phyloP scores from a whole-genome alignment of 2,329 filamentous ascomycete species.

The Ascochyta clinopodiicola region DNA sequence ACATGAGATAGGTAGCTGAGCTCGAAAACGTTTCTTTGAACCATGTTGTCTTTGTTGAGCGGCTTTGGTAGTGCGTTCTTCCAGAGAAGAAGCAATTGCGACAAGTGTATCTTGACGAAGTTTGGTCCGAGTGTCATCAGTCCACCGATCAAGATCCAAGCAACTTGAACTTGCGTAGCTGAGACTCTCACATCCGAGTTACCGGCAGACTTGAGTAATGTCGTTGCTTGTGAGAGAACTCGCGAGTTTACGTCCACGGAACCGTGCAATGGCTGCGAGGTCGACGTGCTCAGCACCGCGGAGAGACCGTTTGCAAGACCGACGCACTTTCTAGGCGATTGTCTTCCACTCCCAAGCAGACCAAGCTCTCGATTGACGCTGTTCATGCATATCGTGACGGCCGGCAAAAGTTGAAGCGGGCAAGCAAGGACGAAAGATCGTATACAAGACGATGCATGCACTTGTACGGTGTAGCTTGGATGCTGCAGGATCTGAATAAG shows the following conservation, averaged over 20 bases:
- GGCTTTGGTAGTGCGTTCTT: constrained; percentile 97
- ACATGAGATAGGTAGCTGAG: constrained; percentile 94
- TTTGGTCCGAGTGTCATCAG: constrained; percentile 96
- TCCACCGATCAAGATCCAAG: constrained; percentile 95
- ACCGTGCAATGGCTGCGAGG: constrained; percentile 86
- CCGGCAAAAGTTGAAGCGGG: constrained; percentile 88
- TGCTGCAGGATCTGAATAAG: constrained; percentile 91
- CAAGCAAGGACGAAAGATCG: constrained; percentile 88
- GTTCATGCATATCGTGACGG: constrained; percentile 95
- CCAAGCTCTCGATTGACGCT: constrained; percentile 87
- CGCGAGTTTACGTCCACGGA: constrained; percentile 95
- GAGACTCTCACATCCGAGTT: constrained; percentile 90
- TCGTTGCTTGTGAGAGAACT: constrained; percentile 88
- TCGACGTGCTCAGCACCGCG: constrained; percentile 87
- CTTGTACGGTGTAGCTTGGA: constrained; percentile 94
- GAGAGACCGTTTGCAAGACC: constrained; percentile 93
- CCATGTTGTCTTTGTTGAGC: constrained; percentile 87
- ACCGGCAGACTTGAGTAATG: constrained; percentile 88
- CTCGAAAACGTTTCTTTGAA: constrained; percentile 82
- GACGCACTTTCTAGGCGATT: constrained; percentile 81
- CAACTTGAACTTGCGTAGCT: constrained; percentile 94
- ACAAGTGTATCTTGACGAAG: constrained; percentile 98
- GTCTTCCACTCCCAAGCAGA: constrained; percentile 74
- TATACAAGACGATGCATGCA: constrained; percentile 84
- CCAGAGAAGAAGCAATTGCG: constrained; percentile 91